Base-by-base conservation (phyloP, 2,329 filamentous ascomycete genomes). In the Fusarium incarnatum region DNA sequence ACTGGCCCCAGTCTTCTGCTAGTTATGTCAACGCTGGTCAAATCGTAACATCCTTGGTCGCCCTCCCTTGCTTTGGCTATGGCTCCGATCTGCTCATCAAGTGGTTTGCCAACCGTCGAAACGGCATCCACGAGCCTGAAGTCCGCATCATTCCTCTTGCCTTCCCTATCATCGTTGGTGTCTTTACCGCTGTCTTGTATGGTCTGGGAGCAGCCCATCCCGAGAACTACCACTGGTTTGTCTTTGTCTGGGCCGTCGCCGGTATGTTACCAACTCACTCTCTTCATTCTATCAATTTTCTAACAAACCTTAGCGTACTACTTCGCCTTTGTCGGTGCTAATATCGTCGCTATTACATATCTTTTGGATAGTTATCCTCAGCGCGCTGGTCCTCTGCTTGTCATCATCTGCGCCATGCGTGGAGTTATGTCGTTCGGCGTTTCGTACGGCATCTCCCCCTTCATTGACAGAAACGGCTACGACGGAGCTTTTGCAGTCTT, bases 311-410 rank as follows among this genome's bases (percentile, higher is more conserved):
- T 12, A 22, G 59, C 44, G 3, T 64, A 64, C 2, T 64, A 64
- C 9, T 64, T 64, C 22, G 44, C 44, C 2, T 64, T 64, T 3
- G 69, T 73, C 0, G 70, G 70, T 1, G 70, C 70, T 13, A 73
- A 73, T 15, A 73, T 73, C 12, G 70, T 73, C 2, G 60, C 70
- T 9, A 73, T 73, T 18, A 73, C 70, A 8, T 73, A 73, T 30
- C 70, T 73, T 20, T 46, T 73, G 6, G 70, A 73, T 25, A 73
- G 70, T 8, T 73, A 73, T 18, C 70, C 70, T 32, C 70, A 72
- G 16, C 46, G 70, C 11, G 70, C 70, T 10, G 70, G 70, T 0
- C 70, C 70, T 6, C 34, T 73, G 7, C 25, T 73, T 25, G 70
- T 73, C 20, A 73, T 73, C 12, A 73, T 73, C 22, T 73, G 70